Percentiles rank a stretch among this genome's conserved stretches.
phyloP scores from a whole-genome alignment of 345 rosid species.

The Clarkia xantiana region DNA sequence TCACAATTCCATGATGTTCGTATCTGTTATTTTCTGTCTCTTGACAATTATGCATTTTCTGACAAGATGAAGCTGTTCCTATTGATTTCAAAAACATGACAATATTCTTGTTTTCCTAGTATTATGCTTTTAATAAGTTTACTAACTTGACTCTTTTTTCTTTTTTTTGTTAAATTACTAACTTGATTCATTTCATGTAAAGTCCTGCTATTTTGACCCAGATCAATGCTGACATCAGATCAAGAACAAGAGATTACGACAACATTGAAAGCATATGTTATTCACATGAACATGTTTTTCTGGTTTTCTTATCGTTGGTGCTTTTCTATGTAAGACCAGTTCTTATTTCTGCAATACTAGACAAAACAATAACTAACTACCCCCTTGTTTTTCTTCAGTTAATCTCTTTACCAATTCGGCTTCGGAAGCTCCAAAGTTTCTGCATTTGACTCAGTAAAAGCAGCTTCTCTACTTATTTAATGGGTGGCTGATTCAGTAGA shows the following conservation, averaged over 20 bases:
- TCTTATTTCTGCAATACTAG: conserved; percentile 20
- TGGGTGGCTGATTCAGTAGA: not conserved
- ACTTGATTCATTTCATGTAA: conserved; percentile 3
- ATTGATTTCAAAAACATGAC: not conserved
- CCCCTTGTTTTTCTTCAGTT: conserved; percentile 32
- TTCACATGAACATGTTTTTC: conserved; percentile 49
- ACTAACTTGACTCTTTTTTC: conserved; percentile 6
- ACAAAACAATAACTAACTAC: conserved; percentile 25
- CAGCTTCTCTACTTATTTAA: conserved; percentile 15
- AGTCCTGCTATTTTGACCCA: conserved; percentile 13
- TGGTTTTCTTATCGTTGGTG: conserved; percentile 18
- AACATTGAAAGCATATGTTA: conserved; percentile 37
- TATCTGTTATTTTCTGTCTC: too few species aligned
- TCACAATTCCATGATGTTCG: too few species aligned
- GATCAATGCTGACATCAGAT: conserved; percentile 16
- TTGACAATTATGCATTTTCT: too few species aligned
- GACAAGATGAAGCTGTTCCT: too few species aligned
- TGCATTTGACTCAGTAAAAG: conserved; percentile 37
- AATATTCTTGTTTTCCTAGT: conserved; percentile 18
- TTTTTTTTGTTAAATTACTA: too few species aligned
- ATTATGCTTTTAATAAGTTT: conserved; percentile 12
- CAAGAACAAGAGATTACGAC: conserved; percentile 29
- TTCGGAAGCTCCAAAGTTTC: conserved; percentile 14
- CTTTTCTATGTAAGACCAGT: conserved; percentile 24
- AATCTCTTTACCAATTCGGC: conserved; percentile 18